Conservation (phyloP, 805 yeast species). For the Metschnikowia peoriensis region DNA sequence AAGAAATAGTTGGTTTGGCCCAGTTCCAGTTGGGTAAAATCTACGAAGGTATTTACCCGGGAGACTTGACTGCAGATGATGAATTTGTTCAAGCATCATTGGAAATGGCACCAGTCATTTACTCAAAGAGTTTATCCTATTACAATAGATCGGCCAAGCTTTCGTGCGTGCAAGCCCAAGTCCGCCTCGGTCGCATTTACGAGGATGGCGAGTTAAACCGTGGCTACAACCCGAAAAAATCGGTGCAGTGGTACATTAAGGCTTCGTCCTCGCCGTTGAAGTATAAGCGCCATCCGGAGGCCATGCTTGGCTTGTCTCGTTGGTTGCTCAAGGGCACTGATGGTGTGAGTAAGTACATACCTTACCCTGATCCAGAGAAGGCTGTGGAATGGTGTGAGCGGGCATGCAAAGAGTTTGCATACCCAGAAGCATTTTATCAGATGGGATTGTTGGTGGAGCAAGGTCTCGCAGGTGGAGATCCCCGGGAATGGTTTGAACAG, state of each 20-base stretch:
- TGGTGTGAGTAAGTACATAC: constrained; percentile 35
- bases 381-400: constrained; percentile 45
- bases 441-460: constrained; percentile 41
- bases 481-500: constrained; percentile 30
- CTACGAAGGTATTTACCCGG: constrained; percentile 46
- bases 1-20: constrained; percentile 41
- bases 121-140: constrained; percentile 39
- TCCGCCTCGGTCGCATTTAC: constrained; percentile 40
- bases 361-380: constrained; percentile 33
- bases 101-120: constrained; percentile 41
- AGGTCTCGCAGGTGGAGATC: constrained; percentile 29
- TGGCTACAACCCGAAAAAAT: constrained; percentile 37
- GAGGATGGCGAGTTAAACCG: constrained; percentile 44
- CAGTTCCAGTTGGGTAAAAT: constrained; percentile 41
- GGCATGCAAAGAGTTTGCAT: constrained; percentile 38
- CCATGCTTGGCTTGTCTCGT: constrained; percentile 43
- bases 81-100: constrained; percentile 34
- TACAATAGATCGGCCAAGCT: constrained; percentile 43
- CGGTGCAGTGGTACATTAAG: constrained; percentile 45
- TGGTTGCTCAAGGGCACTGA: constrained; percentile 39
- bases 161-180: constrained; percentile 40
- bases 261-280: constrained; percentile 40
- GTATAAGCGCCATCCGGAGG: constrained; percentile 43
- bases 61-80: constrained; percentile 37
- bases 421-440: constrained; percentile 38